Evolutionary conservation across 495 filamentous ascomycete genomes (phyloP).

Genomic region (Darksidea phi): DNA sequence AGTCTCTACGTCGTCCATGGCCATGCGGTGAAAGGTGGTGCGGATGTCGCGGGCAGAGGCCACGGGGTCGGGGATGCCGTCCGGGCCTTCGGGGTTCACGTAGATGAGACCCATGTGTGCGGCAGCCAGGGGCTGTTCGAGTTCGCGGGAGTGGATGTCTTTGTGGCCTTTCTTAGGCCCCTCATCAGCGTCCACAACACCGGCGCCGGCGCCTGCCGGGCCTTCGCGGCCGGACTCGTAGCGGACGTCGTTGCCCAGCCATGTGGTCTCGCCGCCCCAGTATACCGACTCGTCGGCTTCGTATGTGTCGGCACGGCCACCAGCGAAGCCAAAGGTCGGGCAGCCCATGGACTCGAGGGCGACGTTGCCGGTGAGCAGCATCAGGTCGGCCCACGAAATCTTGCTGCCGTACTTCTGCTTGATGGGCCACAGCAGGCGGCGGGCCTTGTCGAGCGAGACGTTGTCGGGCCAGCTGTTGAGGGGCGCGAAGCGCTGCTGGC

Average conservation of each 20-base stretch:
- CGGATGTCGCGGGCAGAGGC: constrained; percentile 69
- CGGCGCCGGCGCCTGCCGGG: constrained; percentile 45
- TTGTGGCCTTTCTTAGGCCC: constrained; percentile 46
- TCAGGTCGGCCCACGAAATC: constrained; percentile 72
- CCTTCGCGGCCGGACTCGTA: constrained; percentile 55
- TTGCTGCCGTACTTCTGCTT: constrained; percentile 80
- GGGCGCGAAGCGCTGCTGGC: constrained; percentile 72
- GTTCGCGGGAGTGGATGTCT: constrained; percentile 59
- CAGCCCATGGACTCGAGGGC: constrained; percentile 73
- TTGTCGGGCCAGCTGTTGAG: constrained; percentile 82
- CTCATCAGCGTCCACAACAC: constrained; percentile 47
- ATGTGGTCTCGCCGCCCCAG: constrained; percentile 71
- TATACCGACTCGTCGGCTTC: constrained; percentile 71
- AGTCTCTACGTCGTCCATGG: constrained; percentile 76
- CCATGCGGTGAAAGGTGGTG: constrained; percentile 69
- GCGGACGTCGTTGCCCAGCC: constrained; percentile 68
- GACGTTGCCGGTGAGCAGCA: constrained; percentile 69
- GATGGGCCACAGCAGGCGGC: constrained; percentile 73
- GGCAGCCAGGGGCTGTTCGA: constrained; percentile 63
- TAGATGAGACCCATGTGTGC: constrained; percentile 74
- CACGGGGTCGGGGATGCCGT: constrained; percentile 64
- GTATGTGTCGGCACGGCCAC: constrained; percentile 66
- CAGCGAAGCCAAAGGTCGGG: constrained; percentile 70
- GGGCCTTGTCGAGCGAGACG: constrained; percentile 71
- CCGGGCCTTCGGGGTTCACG: constrained; percentile 74